Evolutionary conservation across 169 alveolate species (phyloP), one percentile per base, ranked within the genome.

Genomic region (Plasmodium ovale): DNA sequence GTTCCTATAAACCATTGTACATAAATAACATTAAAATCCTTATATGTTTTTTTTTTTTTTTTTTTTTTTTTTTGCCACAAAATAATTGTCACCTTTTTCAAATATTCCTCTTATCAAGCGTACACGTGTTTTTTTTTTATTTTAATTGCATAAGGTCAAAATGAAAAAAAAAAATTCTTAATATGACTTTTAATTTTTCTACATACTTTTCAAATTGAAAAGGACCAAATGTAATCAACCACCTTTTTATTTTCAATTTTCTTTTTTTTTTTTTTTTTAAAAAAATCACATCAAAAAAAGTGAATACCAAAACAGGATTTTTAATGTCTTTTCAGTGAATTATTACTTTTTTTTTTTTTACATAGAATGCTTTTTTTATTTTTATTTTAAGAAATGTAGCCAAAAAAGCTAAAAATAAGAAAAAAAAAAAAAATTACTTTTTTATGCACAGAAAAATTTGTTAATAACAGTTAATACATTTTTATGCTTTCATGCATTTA

Each of bases 321-420:
- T 53, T 53, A 72, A 68, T 68, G 51, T 56, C 68, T 72, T 54
- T 72, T 72, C 25, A 72, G 9, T 59, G n/a, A 51, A 14, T 72
- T 72, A 9, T 7, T 33, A 53, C 31, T 53, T 7, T 39, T 16
- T 29, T 39, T 1, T 0, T 53, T 72, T 72, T 72, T 31, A 44
- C 9, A 16, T 16, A 54, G 9, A 54, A 54, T 16, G 14, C 12
- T 54, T n/a, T 39, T 7, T n/a, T n/a, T n/a, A n/a, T n/a, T n/a
- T n/a, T n/a, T n/a, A n/a, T n/a, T n/a, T n/a, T 21, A 23, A 51
- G 14, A 9, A 39, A 31, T 42, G 44, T 23, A 68, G 44, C 6
- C 19, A 68, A 39, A 68, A 21, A 68, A 54, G 9, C 6, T 10
- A 51, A 51, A 7, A 49, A 68, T 23, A 68, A 44, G 23, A 35